Conservation (phyloP, 2,329 filamentous ascomycete genomes). For the Verticillium dahliae region DNA sequence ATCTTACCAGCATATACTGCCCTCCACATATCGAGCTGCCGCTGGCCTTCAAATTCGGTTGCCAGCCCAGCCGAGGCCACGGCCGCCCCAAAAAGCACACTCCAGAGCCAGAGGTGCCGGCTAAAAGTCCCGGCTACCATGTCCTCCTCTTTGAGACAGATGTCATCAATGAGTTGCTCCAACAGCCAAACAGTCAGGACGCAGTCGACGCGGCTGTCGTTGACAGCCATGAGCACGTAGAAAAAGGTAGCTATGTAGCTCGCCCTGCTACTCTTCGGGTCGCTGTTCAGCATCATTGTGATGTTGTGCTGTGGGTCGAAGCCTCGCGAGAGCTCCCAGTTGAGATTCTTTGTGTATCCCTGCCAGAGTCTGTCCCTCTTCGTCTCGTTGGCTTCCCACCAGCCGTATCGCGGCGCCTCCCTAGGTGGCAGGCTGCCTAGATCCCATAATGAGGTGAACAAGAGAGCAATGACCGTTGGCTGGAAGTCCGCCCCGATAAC, state of each 20-base stretch:
- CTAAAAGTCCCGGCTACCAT: conserved; percentile 34
- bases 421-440: conserved; percentile 24
- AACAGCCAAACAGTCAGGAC: conserved; percentile 38
- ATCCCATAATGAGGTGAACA: conserved; percentile 36
- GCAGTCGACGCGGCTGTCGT: conserved; percentile 31
- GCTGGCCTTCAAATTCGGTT: conserved; percentile 25
- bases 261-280: conserved; percentile 31
- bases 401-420: conserved; percentile 27
- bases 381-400: conserved; percentile 28
- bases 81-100: conserved; percentile 37
- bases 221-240: conserved; percentile 38
- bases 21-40: conserved; percentile 29
- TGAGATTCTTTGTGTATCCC: conserved; percentile 27
- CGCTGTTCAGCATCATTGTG: conserved; percentile 25
- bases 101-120: conserved; percentile 37
- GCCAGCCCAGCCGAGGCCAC: conserved; percentile 29
- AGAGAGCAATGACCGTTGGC: conserved; percentile 36
- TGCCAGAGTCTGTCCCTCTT: conserved; percentile 28
- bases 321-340: conserved; percentile 28
- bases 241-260: conserved; percentile 41
- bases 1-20: conserved; percentile 34
- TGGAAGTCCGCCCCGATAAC: conserved; percentile 27
- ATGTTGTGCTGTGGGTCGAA: conserved; percentile 24
- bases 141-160: conserved; percentile 30
- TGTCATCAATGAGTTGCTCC: conserved; percentile 37